Percentiles rank a stretch among this genome's conserved stretches.
phyloP scores from a whole-genome alignment of 352 stramenopile genomes.

The Pythium plurisporium region DNA sequence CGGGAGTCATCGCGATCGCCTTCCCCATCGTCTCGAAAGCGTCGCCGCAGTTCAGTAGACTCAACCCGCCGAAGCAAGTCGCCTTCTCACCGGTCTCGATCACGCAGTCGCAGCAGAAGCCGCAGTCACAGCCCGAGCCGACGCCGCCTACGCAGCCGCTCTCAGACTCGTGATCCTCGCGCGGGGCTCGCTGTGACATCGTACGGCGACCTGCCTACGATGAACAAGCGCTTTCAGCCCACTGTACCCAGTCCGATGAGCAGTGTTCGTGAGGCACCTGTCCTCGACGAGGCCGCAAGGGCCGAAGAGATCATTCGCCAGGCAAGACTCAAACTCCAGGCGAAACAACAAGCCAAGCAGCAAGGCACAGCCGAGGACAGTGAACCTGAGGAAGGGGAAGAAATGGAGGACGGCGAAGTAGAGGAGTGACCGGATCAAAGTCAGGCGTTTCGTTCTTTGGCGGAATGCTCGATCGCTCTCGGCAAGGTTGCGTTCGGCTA shows the following conservation, averaged over 20 bases:
- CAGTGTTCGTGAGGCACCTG: conserved; percentile 6
- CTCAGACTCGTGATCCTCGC: conserved; percentile 14
- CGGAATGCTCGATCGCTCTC: background rate
- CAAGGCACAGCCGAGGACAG: conserved; percentile 19
- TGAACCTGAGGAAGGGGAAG: conserved; percentile 57
- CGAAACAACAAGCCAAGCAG: conserved; percentile 28
- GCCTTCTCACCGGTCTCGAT: conserved; percentile 30
- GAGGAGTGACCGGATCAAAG: conserved; percentile 24
- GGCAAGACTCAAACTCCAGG: conserved; percentile 51
- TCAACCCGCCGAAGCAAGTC: conserved; percentile 32
- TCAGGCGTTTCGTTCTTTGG: background rate
- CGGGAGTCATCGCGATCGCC: conserved; percentile 26
- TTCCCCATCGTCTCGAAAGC: conserved; percentile 30
- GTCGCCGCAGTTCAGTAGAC: conserved; percentile 26
- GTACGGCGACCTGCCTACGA: conserved; percentile 13
- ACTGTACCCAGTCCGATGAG: background rate
- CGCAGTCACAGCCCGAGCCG: conserved; percentile 29
- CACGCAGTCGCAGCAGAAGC: conserved; percentile 24
- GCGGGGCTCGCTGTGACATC: conserved; percentile 4
- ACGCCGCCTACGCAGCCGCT: conserved; percentile 16
- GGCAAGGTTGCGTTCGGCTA: background rate
- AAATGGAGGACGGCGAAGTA: conserved; percentile 40
- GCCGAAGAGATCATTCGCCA: conserved; percentile 71
- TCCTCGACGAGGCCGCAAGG: conserved; percentile 45
- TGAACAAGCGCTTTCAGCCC: conserved; percentile 2